These are phyloP conservation scores for Xylariaceae sp. DNA, from an alignment of 2,329 filamentous ascomycete genomes.

Conservation along the genomic window DNA sequence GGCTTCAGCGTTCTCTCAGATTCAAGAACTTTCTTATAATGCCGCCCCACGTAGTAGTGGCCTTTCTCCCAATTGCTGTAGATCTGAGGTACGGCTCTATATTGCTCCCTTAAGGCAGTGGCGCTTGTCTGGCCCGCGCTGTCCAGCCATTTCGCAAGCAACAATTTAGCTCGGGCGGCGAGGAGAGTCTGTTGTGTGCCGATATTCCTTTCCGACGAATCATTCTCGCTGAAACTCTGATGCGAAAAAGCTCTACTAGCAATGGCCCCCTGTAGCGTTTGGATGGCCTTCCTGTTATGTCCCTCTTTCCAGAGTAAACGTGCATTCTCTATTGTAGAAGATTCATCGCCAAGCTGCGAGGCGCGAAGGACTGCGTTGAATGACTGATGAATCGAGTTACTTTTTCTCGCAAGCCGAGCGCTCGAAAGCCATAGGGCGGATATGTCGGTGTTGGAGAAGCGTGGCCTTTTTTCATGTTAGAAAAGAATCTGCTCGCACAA, in stretches of 20 bases:
- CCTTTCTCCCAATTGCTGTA: conserved; percentile 85
- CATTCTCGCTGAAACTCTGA: conserved; percentile 35
- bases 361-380: conserved; percentile 94
- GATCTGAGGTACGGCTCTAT: conserved; percentile 75
- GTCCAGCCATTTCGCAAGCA: conserved; percentile 96
- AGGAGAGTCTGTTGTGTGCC: conserved; percentile 57
- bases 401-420: conserved; percentile 81
- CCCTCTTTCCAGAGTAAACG: conserved; percentile 90
- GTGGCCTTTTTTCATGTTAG: conserved; percentile 40
- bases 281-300: conserved; percentile 91
- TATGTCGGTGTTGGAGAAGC: conserved; percentile 70
- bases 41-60: conserved; percentile 92
- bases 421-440: conserved; percentile 83
- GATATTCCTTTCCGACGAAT: conserved; percentile 39
- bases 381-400: conserved; percentile 78
- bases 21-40: conserved; percentile 95
- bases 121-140: conserved; percentile 90
- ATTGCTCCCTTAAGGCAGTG: conserved; percentile 73
- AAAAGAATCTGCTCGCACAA: no score
- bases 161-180: conserved; percentile 75
- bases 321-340: conserved; percentile 91
- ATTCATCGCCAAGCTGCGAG: conserved; percentile 76
- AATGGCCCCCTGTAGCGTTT: conserved; percentile 84
- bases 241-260: conserved; percentile 71
- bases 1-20: conserved; percentile 76